These are phyloP conservation scores for Bimuria novae-zelandiae DNA, from an alignment of 2,329 filamentous ascomycete species.

Conservation along the genomic window DNA sequence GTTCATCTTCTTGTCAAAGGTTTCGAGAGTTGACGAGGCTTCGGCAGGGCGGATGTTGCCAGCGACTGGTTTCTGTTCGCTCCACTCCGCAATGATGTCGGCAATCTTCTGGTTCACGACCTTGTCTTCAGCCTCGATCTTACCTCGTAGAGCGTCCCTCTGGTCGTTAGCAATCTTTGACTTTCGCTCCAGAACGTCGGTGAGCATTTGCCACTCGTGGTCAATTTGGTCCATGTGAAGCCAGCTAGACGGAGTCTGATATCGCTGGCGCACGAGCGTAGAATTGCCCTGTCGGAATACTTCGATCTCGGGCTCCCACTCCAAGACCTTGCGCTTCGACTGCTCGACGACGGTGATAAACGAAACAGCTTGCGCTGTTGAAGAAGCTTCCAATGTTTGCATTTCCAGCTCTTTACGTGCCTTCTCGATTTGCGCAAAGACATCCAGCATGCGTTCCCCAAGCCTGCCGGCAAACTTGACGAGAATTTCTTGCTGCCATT, in stretches of 20 bases:
- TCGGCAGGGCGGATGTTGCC: conserved; percentile 89
- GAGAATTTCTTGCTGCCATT: conserved; percentile 98
- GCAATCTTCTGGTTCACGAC: conserved; percentile 86
- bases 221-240: conserved; percentile 95
- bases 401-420: conserved; percentile 87
- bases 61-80: conserved; percentile 94
- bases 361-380: conserved; percentile 93
- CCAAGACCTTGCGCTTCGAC: conserved; percentile 89
- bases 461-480: conserved; percentile 90
- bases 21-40: conserved; percentile 78
- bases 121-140: conserved; percentile 92
- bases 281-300: conserved; percentile 95
- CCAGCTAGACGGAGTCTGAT: conserved; percentile 94
- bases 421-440: conserved; percentile 89
- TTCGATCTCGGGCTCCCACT: conserved; percentile 95
- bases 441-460: conserved; percentile 86
- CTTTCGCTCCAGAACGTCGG: conserved; percentile 89
- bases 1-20: conserved; percentile 84
- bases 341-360: conserved; percentile 98
- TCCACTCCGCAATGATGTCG: conserved; percentile 86
- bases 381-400: conserved; percentile 90
- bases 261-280: conserved; percentile 86
- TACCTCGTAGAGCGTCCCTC: conserved; percentile 89
- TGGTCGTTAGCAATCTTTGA: conserved; percentile 96
- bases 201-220: conserved; percentile 91